Evolutionary conservation across 1,139 yeast genomes (phyloP).

Genomic region (Hyphopichia fennica): DNA sequence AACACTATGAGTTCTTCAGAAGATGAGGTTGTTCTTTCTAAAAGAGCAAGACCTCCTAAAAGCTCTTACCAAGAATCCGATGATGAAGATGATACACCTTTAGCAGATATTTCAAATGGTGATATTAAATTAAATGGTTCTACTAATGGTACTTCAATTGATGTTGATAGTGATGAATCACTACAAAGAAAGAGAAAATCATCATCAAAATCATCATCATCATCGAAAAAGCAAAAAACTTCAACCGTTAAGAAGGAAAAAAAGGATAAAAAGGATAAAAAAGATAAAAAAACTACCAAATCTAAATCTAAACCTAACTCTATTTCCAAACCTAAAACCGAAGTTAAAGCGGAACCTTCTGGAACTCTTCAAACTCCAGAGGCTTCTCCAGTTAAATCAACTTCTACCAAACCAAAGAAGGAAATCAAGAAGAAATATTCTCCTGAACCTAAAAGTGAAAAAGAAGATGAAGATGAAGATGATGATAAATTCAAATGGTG

Average conservation of each 20-base stretch:
- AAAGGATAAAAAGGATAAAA: slow-evolving; percentile 3
- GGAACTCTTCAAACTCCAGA: background rate
- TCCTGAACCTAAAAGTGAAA: slow-evolving; percentile 4
- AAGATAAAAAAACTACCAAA: slow-evolving; percentile 1
- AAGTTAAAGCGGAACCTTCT: slow-evolving; percentile 1
- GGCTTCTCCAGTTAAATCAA: background rate
- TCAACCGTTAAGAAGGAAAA: background rate
- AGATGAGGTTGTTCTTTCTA: slow-evolving; percentile 10
- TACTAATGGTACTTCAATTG: background rate
- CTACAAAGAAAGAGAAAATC: slow-evolving; percentile 3
- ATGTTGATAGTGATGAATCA: background rate
- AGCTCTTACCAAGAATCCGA: slow-evolving; percentile 6
- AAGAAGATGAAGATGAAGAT: slow-evolving; percentile 34
- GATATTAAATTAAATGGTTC: slow-evolving; percentile 3
- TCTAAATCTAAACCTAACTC: slow-evolving; percentile 1
- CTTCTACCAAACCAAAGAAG: slow-evolving; percentile 2
- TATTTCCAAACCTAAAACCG: background rate
- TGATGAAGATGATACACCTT: slow-evolving; percentile 11
- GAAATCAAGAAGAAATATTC: slow-evolving; percentile 1
- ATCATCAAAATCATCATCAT: slow-evolving; percentile 1
- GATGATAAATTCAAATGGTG: slow-evolving; percentile 79
- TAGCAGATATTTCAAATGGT: slow-evolving; percentile 6
- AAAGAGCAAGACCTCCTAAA: slow-evolving; percentile 6
- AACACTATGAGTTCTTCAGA: slow-evolving; percentile 11
- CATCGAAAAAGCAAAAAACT: slow-evolving; percentile 4